These are phyloP conservation scores for Haemoproteus tartakovskyi DNA, from an alignment of 169 alveolate species.

Conservation along the genomic window DNA sequence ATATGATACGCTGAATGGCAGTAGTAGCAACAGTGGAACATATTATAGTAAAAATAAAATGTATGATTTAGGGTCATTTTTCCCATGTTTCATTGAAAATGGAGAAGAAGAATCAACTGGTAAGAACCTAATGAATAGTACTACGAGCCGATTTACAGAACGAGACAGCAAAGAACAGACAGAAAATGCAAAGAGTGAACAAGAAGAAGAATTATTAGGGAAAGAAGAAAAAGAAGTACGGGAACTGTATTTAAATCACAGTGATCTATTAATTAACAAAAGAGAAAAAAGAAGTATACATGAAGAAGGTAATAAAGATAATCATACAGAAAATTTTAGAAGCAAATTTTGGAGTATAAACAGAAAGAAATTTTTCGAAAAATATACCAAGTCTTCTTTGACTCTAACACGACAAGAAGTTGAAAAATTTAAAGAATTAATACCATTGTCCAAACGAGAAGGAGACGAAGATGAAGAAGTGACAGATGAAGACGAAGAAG, in stretches of 20 bases:
- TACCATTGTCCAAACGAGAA: background rate
- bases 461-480: background rate
- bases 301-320: constrained; percentile 10
- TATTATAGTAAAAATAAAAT: too few species aligned
- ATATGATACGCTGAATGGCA: too few species aligned
- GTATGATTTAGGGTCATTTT: too few species aligned
- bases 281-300: constrained; percentile 33
- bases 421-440: constrained; percentile 27
- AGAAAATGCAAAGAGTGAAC: too few species aligned
- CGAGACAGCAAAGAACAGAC: too few species aligned
- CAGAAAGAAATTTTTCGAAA: constrained; percentile 14
- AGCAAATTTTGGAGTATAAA: constrained; percentile 34
- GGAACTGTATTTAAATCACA: constrained; percentile 12
- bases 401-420: constrained; percentile 10
- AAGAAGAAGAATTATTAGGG: too few species aligned
- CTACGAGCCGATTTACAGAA: too few species aligned
- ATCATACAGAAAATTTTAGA: background rate
- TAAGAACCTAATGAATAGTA: too few species aligned
- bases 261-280: constrained; percentile 50
- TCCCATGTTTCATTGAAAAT: too few species aligned
- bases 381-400: constrained; percentile 7
- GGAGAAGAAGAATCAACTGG: too few species aligned
- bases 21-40: too few species aligned
- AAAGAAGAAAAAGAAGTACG: background rate
- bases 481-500: too few species aligned